Conservation (phyloP, 2,329 filamentous ascomycete species). For the Claviceps pusilla region DNA sequence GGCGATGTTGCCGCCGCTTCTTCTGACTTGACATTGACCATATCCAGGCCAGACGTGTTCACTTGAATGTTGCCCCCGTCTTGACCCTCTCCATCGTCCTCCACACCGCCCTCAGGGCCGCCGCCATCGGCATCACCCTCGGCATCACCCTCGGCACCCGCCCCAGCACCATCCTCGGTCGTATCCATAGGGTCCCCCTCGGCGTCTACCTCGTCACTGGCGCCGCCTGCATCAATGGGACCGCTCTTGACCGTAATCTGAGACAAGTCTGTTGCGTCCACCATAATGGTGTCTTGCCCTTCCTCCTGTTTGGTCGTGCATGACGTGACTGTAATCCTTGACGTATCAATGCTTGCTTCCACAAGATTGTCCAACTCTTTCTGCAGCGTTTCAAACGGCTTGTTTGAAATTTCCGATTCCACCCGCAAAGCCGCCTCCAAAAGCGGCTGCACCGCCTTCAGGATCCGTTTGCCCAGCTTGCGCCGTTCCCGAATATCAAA, state of each 20-base stretch:
- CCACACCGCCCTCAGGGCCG: too few relatives aligned
- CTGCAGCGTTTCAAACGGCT: conserved; percentile 53
- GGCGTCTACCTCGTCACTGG: conserved; percentile 11
- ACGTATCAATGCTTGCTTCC: conserved; percentile 48
- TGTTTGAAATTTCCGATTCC: conserved; percentile 66
- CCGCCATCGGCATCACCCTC: conserved; percentile 21
- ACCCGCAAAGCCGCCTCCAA: conserved; percentile 62
- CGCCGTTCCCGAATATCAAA: conserved; percentile 66
- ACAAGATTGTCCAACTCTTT: conserved; percentile 61
- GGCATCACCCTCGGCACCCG: conserved; percentile 16
- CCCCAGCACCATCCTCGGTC: conserved; percentile 18
- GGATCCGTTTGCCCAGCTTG: conserved; percentile 75
- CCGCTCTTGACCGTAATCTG: conserved; percentile 32
- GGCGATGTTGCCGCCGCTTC: conserved; percentile 7
- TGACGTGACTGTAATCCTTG: conserved; percentile 23
- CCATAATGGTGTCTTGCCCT: conserved; percentile 35
- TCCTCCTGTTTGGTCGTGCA: conserved; percentile 23
- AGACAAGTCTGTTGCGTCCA: conserved; percentile 27
- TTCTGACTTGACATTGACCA: conserved; percentile 9
- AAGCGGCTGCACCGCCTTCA: conserved; percentile 65
- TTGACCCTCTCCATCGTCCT: conserved; percentile 11
- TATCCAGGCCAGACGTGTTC: conserved; percentile 25
- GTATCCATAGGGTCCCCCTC: conserved; percentile 21
- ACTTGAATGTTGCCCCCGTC: conserved; percentile 30
- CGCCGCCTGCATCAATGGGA: conserved; percentile 7